Percentiles rank a stretch among this genome's conserved stretches.
Conservation (phyloP, 2,329 filamentous ascomycete species). For the Epichloe gansuensis region DNA sequence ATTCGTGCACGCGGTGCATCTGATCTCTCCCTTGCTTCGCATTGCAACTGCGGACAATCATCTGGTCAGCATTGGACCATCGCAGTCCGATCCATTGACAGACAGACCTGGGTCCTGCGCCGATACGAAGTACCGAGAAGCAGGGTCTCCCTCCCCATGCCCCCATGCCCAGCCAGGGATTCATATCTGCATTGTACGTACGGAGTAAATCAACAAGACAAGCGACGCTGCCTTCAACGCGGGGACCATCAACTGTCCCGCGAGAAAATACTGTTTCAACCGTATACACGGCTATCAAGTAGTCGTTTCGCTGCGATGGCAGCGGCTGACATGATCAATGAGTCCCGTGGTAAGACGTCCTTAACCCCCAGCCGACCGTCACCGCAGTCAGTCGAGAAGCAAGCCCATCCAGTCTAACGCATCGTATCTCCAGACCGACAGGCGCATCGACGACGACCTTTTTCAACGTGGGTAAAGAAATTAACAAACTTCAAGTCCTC, state of each 20-base stretch:
- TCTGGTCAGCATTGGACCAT: not conserved
- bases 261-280: not conserved
- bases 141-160: not conserved
- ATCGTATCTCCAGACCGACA: slow-evolving; percentile 45
- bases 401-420: slow-evolving; percentile 19
- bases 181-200: not conserved
- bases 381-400: slow-evolving; percentile 7
- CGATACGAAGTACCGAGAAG: not conserved
- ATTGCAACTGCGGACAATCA: not conserved
- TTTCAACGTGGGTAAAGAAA: slow-evolving; percentile 89
- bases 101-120: not conserved
- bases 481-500: slow-evolving; percentile 75
- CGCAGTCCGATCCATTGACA: not conserved
- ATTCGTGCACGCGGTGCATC: too few species aligned
- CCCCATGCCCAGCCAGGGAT: not conserved
- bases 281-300: not conserved
- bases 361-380: too few species aligned
- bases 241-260: not conserved
- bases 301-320: slow-evolving; percentile 2
- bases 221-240: not conserved
- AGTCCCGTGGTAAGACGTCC: slow-evolving; percentile 4
- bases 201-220: not conserved
- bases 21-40: not conserved
- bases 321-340: slow-evolving; percentile 5
- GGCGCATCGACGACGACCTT: slow-evolving; percentile 64